These are phyloP conservation scores for Populus pruinosa DNA, from an alignment of 345 rosid genomes.

Conservation along the genomic window DNA sequence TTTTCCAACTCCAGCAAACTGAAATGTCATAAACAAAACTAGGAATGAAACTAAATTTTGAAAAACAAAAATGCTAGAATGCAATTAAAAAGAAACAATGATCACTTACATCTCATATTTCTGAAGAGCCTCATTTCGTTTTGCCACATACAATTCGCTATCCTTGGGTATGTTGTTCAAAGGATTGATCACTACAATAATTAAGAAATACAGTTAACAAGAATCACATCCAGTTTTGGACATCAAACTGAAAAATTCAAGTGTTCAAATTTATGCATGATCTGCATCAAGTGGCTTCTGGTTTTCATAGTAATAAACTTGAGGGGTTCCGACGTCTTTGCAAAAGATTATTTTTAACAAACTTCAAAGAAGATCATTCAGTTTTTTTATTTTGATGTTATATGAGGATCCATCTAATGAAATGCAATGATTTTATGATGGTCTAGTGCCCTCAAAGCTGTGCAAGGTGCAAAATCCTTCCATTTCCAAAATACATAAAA, in stretches of 20 bases:
- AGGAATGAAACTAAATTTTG: background rate
- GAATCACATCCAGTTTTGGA: background rate
- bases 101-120: conserved; percentile 77
- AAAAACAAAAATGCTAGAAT: background rate
- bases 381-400: background rate
- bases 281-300: background rate
- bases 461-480: background rate
- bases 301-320: background rate
- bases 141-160: conserved; percentile 63
- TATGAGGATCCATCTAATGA: background rate
- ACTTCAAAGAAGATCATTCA: background rate
- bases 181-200: conserved; percentile 48
- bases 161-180: conserved; percentile 73
- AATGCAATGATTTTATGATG: background rate
- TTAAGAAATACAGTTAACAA: background rate
- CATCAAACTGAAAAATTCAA: background rate
- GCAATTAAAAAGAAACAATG: background rate
- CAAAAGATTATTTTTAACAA: background rate
- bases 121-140: conserved; percentile 67
- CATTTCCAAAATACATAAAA: conserved; percentile 2
- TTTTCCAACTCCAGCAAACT: conserved; percentile 82
- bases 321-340: background rate
- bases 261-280: background rate
- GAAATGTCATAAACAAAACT: conserved; percentile 20
- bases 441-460: background rate